Evolutionary conservation across 2,329 filamentous ascomycete species (phyloP), one percentile per base, ranked within the genome.

Genomic region (Chaetomium sp.): DNA sequence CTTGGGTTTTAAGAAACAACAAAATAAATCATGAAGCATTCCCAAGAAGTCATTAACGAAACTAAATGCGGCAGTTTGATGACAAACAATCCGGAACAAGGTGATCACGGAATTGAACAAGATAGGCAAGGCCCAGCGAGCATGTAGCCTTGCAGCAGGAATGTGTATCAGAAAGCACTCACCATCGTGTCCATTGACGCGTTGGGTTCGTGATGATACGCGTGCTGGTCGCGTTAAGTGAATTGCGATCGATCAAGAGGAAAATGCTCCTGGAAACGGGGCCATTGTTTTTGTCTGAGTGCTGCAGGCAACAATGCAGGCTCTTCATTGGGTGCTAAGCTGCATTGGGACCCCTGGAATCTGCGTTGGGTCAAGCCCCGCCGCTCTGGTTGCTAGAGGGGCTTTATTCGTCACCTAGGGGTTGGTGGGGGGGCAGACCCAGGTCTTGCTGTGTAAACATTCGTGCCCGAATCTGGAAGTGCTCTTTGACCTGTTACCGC

Each of bases 391-490:
- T 70, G 67, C 69, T 67, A 61, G 68, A 69, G 67, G 65, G 67
- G 63, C 63, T 60, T 27, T 55, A 63, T 58, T 61, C 54, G 64
- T 68, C 63, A 57, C 66, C 63, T 62, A 58, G 65, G 58, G n/a
- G 57, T 25, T 57, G 63, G 62, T 65, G 65, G 65, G 65, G n/a
- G 49, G 12, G 54, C 60, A 60, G 61, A 64, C 55, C 45, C 53
- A 33, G 59, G 60, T 63, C 62, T 35, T 64, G 59, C 62, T 58
- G 51, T 70, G 68, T 69, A 70, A 71, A 70, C 69, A 71, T 66
- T 67, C 65, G 59, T 42, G 60, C 54, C 62, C 57, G 53, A 61
- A 42, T 63, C 51, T 59, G 56, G 63, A 55, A 49, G 23, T 12
- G 19, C 53, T 35, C 56, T 65, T 38, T 62, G 31, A 42, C 31